Conservation (phyloP, 2,329 filamentous ascomycete genomes). For the Onygena corvina region DNA sequence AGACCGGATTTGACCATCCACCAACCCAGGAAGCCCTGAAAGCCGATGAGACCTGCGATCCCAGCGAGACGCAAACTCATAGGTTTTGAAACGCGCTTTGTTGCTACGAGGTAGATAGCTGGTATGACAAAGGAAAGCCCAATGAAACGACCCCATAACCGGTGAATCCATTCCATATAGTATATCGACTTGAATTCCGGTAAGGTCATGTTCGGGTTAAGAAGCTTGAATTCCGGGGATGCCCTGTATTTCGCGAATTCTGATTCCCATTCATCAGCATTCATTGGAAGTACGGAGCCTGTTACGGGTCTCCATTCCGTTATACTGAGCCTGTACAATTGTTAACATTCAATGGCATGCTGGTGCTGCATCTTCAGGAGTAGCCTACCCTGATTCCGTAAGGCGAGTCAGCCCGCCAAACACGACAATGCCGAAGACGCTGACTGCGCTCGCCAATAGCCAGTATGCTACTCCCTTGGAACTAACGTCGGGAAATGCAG, state of each 20-base stretch:
- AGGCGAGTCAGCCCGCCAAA: slow-evolving; percentile 87
- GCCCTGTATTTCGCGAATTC: slow-evolving; percentile 88
- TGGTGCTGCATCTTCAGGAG: background rate
- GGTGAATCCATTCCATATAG: slow-evolving; percentile 98
- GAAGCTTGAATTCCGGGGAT: slow-evolving; percentile 80
- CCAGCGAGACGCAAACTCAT: slow-evolving; percentile 70
- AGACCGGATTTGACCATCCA: slow-evolving; percentile 99
- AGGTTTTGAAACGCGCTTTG: slow-evolving; percentile 60
- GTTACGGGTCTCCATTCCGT: slow-evolving; percentile 98
- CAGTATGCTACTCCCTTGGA: slow-evolving; percentile 76
- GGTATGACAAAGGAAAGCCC: slow-evolving; percentile 82
- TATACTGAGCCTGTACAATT: slow-evolving; percentile 63
- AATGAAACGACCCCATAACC: slow-evolving; percentile 85
- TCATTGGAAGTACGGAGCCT: slow-evolving; percentile 73
- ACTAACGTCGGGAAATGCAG: slow-evolving; percentile 48
- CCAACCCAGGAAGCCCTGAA: slow-evolving; percentile 93
- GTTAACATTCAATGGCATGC: background rate
- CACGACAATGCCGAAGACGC: slow-evolving; percentile 93
- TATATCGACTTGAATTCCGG: slow-evolving; percentile 97
- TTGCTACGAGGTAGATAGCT: slow-evolving; percentile 74
- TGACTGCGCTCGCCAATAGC: slow-evolving; percentile 79
- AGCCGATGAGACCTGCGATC: slow-evolving; percentile 80
- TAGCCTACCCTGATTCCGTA: slow-evolving; percentile 80
- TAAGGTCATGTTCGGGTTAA: slow-evolving; percentile 88
- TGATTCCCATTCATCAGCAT: slow-evolving; percentile 69